These are phyloP conservation scores for Auriscalpium vulgare DNA, from an alignment of 768 basidiomycete species.

Conservation along the genomic window DNA sequence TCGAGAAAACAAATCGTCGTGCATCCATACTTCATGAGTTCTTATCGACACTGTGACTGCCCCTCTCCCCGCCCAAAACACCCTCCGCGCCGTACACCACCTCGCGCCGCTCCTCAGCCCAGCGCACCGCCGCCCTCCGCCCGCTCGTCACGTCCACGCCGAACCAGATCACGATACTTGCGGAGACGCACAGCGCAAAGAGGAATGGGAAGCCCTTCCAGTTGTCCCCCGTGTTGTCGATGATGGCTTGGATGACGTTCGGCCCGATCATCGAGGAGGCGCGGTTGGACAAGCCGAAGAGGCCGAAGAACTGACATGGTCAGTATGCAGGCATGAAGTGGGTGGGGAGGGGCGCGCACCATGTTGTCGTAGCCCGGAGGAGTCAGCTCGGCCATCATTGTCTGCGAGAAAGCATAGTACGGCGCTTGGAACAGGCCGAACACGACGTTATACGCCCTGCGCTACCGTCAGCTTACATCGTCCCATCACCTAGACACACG, in stretches of 20 bases:
- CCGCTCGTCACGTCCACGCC: conserved; percentile 33
- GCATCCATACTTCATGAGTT: too few species aligned
- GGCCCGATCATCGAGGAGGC: conserved; percentile 86
- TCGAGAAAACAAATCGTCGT: too few species aligned
- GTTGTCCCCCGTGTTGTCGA: conserved; percentile 60
- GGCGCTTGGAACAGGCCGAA: conserved; percentile 82
- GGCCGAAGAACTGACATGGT: conserved; percentile 63
- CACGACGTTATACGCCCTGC: conserved; percentile 70
- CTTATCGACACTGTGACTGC: too few species aligned
- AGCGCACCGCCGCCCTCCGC: conserved; percentile 30
- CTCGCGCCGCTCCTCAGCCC: conserved; percentile 23
- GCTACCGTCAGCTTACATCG: neutral
- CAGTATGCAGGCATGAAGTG: neutral
- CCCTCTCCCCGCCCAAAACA: neutral
- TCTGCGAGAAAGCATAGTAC: conserved; percentile 81
- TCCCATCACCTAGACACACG: conserved; percentile 6
- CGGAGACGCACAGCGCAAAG: conserved; percentile 59
- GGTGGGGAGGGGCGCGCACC: conserved; percentile 24
- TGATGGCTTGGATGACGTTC: conserved; percentile 79
- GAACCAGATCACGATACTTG: conserved; percentile 75
- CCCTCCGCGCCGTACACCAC: neutral
- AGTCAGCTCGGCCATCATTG: conserved; percentile 84
- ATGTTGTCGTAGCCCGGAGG: conserved; percentile 86
- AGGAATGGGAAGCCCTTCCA: conserved; percentile 85
- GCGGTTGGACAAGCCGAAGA: conserved; percentile 78